Conservation (phyloP, 2,329 filamentous ascomycete species). For the Fusarium sp. region DNA sequence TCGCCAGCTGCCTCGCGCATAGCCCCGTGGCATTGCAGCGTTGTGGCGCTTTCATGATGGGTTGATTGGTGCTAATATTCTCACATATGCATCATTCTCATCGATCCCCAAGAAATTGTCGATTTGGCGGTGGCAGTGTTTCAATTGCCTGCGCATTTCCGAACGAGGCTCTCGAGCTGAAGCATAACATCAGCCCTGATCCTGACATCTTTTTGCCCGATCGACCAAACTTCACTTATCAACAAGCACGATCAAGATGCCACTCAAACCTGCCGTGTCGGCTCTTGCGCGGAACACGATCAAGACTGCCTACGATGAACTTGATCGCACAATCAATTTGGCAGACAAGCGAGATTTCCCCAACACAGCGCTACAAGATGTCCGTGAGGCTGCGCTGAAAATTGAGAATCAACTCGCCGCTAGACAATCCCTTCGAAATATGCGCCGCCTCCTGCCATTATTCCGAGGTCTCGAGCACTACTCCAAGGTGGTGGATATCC, state of each 20-base stretch:
- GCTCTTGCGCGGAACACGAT: constrained; percentile 13
- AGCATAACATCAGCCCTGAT: background rate
- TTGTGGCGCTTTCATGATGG: background rate
- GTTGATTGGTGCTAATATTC: background rate
- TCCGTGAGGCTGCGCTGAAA: constrained; percentile 46
- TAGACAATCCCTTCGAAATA: constrained; percentile 54
- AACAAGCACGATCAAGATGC: constrained; percentile 8
- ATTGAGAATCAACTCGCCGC: constrained; percentile 56
- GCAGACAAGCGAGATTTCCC: constrained; percentile 15
- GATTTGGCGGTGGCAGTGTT: constrained; percentile 11
- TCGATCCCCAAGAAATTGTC: background rate
- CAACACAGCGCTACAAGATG: background rate
- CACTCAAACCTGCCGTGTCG: constrained; percentile 9
- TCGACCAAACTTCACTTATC: too few species aligned
- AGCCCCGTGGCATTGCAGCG: background rate
- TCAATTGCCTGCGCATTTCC: background rate
- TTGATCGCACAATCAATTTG: constrained; percentile 8
- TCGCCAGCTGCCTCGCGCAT: background rate
- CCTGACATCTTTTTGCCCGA: too few species aligned
- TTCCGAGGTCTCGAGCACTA: constrained; percentile 57
- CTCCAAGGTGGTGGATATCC: constrained; percentile 53
- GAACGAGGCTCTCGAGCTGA: background rate
- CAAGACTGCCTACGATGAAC: constrained; percentile 15
- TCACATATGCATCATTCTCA: background rate
- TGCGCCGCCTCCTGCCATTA: constrained; percentile 57